A percentile compares a stretch with the other conserved stretches of the same genome.
These are phyloP conservation scores for Trichaptum fuscoviolaceum DNA, from an alignment of 768 basidiomycete genomes.

Conservation along the genomic window DNA sequence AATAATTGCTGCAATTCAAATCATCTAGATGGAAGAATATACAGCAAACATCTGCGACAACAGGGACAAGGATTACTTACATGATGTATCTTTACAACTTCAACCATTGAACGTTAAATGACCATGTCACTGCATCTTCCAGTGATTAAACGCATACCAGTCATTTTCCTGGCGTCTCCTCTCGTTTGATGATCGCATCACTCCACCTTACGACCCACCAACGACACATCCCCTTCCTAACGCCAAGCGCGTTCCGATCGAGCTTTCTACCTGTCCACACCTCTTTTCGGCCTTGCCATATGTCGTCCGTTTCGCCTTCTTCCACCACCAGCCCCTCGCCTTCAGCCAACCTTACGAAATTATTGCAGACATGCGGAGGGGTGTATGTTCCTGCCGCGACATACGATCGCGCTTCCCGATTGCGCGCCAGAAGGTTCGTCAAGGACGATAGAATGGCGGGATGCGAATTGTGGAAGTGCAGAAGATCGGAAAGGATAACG, in stretches of 20 bases:
- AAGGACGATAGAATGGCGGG: constrained; percentile 49
- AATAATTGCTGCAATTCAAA: no score
- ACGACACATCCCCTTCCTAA: constrained; percentile 54
- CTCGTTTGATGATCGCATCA: no score
- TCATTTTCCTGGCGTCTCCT: no score
- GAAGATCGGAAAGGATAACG: constrained; percentile 65
- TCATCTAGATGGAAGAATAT: no score
- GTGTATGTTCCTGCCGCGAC: constrained; percentile 67
- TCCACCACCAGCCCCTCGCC: constrained; percentile 42
- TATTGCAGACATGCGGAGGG: constrained; percentile 41
- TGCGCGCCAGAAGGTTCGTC: constrained; percentile 39
- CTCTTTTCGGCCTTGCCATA: constrained; percentile 43
- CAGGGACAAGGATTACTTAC: no score
- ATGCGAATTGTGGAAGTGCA: constrained; percentile 64
- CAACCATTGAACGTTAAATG: no score
- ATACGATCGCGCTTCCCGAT: constrained; percentile 40
- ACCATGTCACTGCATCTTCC: no score
- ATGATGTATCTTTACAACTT: no score
- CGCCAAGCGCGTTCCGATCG: constrained; percentile 41
- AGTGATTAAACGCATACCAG: no score
- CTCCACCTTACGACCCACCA: constrained; percentile 62
- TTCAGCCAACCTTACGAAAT: constrained; percentile 41
- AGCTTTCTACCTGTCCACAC: constrained; percentile 26
- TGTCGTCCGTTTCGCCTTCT: constrained; percentile 29
- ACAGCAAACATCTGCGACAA: no score